Conservation (phyloP, 2,329 filamentous ascomycete species). For the Penicillium sp. region DNA sequence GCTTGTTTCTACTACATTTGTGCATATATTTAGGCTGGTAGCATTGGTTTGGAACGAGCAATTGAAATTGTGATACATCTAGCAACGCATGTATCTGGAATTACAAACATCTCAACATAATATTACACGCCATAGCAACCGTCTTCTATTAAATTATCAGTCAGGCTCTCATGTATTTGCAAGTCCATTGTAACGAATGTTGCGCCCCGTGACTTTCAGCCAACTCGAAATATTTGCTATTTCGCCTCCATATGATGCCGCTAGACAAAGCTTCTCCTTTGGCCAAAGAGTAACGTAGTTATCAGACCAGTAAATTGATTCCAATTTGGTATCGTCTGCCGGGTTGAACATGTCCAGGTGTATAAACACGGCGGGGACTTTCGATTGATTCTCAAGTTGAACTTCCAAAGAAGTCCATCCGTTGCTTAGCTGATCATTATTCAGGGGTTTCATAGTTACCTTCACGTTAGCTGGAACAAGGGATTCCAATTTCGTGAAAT, state of each 20-base stretch:
- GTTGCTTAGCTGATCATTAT: not conserved
- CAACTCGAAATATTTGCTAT: conserved; percentile 8
- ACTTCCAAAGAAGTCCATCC: conserved; percentile 32
- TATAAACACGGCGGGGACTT: conserved; percentile 60
- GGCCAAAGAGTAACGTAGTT: conserved; percentile 66
- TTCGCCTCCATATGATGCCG: conserved; percentile 28
- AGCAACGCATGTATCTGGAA: not conserved
- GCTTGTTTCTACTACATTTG: not conserved
- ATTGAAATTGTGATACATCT: not conserved
- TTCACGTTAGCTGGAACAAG: conserved; percentile 43
- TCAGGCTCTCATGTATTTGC: not conserved
- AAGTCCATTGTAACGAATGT: conserved; percentile 11
- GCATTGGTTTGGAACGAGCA: not conserved
- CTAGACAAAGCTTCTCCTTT: conserved; percentile 50
- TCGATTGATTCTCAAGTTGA: conserved; percentile 53
- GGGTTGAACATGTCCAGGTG: conserved; percentile 52
- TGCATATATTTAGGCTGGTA: not conserved
- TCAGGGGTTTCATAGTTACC: conserved; percentile 19
- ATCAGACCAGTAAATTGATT: conserved; percentile 60
- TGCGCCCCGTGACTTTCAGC: conserved; percentile 25
- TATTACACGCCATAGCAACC: not conserved
- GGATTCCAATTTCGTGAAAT: conserved; percentile 49
- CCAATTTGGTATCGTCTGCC: conserved; percentile 44
- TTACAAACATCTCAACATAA: not conserved
- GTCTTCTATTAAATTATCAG: not conserved